Conservation (phyloP, 75 land plant genomes). For the Sequoia sempervirens region DNA sequence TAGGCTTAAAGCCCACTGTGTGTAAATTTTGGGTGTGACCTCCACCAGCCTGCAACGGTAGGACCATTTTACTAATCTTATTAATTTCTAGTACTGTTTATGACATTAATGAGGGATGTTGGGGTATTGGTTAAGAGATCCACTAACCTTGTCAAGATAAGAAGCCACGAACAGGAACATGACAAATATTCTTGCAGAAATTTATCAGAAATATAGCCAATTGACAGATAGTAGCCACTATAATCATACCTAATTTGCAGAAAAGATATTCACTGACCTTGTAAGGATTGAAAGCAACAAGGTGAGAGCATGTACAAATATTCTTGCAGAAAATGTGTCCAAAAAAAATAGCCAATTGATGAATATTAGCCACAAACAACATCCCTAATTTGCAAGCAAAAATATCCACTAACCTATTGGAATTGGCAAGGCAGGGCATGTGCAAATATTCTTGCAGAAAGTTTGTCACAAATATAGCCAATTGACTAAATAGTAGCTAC, state of each 20-base stretch:
- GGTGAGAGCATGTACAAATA: constrained; percentile 49
- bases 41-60: background rate
- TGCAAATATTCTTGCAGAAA: too few species aligned
- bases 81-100: background rate
- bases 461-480: background rate
- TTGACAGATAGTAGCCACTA: background rate
- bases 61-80: background rate
- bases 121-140: too few species aligned
- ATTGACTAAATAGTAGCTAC: background rate
- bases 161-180: background rate
- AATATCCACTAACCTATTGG: too few species aligned
- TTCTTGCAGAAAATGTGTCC: constrained; percentile 7
- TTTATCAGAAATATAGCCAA: background rate
- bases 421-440: too few species aligned
- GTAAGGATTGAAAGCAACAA: constrained; percentile 62
- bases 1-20: background rate
- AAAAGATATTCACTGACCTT: constrained; percentile 31
- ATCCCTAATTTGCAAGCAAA: background rate
- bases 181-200: background rate
- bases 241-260: background rate
- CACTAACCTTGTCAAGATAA: background rate
- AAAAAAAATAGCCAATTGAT: too few species aligned
- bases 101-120: background rate
- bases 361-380: background rate
- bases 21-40: background rate